phyloP scores from a whole-genome alignment of 2,329 filamentous ascomycete species.

The Endocalyx cinctus region DNA sequence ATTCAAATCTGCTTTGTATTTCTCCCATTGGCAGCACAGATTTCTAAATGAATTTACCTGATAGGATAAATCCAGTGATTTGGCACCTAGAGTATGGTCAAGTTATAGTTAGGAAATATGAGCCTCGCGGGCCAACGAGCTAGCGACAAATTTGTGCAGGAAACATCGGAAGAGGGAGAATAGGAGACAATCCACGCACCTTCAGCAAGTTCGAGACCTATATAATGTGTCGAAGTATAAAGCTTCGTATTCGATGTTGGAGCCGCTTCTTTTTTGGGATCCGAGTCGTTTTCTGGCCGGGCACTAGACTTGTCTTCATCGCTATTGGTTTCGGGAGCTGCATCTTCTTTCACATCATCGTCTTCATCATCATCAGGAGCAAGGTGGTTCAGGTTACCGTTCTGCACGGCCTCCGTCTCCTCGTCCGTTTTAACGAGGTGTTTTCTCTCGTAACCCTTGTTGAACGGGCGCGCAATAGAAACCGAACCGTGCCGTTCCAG shows the following conservation, averaged over 20 bases:
- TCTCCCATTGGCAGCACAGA: slow-evolving; percentile 71
- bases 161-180: slow-evolving; percentile 2
- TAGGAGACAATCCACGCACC: slow-evolving; percentile 51
- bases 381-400: slow-evolving; percentile 46
- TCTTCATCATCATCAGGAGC: slow-evolving; percentile 25
- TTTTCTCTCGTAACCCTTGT: slow-evolving; percentile 82
- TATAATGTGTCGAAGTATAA: slow-evolving; percentile 91
- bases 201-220: slow-evolving; percentile 75
- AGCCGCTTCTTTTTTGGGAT: slow-evolving; percentile 17
- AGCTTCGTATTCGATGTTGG: slow-evolving; percentile 40
- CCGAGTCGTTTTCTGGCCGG: slow-evolving; percentile 20
- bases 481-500: slow-evolving; percentile 79
- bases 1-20: slow-evolving; percentile 70
- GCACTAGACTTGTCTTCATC: slow-evolving; percentile 7
- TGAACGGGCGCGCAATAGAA: slow-evolving; percentile 82
- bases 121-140: slow-evolving; percentile 4
- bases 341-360: slow-evolving; percentile 30
- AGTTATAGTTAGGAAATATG: slow-evolving; percentile 23
- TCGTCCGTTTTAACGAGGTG: slow-evolving; percentile 61
- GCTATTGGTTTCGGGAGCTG: slow-evolving; percentile 26
- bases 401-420: slow-evolving; percentile 49
- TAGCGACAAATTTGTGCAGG: background rate
- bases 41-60: slow-evolving; percentile 84
- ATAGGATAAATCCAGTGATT: slow-evolving; percentile 71
- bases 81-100: slow-evolving; percentile 49